Conservation (phyloP, 805 yeast species). For the Tetrapisispora taiwanensis region DNA sequence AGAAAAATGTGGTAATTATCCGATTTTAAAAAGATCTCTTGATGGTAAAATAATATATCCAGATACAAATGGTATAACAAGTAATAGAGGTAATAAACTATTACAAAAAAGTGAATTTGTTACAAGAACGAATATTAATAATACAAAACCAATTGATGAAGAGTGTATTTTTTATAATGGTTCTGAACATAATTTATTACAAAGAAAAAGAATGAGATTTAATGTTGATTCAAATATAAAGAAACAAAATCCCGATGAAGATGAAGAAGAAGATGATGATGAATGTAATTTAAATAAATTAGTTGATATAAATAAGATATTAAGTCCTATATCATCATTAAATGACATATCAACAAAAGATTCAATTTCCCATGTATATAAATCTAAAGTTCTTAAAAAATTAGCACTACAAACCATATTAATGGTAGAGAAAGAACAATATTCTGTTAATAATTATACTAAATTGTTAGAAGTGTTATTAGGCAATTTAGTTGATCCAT, state of each 20-base stretch:
- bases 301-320: conserved; percentile 45
- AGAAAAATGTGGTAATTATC: conserved; percentile 28
- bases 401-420: conserved; percentile 68
- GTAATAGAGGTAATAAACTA: conserved; percentile 51
- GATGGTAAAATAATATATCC: conserved; percentile 21
- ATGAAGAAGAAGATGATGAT: conserved; percentile 18
- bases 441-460: conserved; percentile 58
- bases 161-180: conserved; percentile 29
- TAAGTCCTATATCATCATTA: conserved; percentile 75
- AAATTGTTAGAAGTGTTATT: conserved; percentile 67
- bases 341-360: conserved; percentile 67
- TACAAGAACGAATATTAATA: conserved; percentile 35
- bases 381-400: conserved; percentile 41
- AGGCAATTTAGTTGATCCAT: conserved; percentile 74
- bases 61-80: conserved; percentile 27
- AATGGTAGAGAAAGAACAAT: conserved; percentile 72
- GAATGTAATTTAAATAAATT: conserved; percentile 37
- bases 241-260: conserved; percentile 6
- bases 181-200: conserved; percentile 27
- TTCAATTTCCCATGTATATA: conserved; percentile 57
- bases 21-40: conserved; percentile 20
- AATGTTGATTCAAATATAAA: not conserved
- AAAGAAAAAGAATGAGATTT: conserved; percentile 25
- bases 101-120: conserved; percentile 40
- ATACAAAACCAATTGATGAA: conserved; percentile 24